Evolutionary conservation across 306 rosid species (phyloP), one percentile per base, ranked within the genome.

Genomic region (Citrullus amarus): DNA sequence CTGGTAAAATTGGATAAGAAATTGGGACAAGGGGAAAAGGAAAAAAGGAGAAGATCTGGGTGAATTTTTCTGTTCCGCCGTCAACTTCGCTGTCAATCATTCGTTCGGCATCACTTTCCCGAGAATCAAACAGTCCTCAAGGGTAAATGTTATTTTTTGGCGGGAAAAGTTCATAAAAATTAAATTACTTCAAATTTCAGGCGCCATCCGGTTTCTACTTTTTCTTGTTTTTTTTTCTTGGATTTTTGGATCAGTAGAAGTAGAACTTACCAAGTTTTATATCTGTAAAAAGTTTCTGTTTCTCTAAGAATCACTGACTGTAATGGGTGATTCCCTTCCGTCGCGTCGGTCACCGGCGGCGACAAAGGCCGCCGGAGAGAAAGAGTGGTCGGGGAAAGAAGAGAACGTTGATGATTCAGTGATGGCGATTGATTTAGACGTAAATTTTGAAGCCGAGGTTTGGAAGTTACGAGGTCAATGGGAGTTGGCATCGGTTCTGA

Each of bases 401-500:
- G 82, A 79, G 15, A 78, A 78, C 5, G 78, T 61, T 13, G 82
- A 79, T 16, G 83, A 69, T 25, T 81, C 39, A 81, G 83, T 65
- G 41, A 59, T 44, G 84, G 76, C 69, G 17, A 41, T 41, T 54
- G 83, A 79, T 17, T 83, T 75, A 59, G 80, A 53, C 11, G 67
- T 72, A 18, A 62, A 53, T 18, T 18, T 81, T 7, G 76, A 81
- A 32, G 51, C 50, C 0, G 91, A 88, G 86, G 80, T 92, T 77
- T 65, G 61, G 46, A 89, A 80, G 80, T 84, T 92, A 30, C 96
- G 98, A 20, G 44, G 79, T 43, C 90, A 91, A 34, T 94, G 98
- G 98, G 97, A 94, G 55, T 87, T 94, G 5, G 97, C 98, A 51
- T 94, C 97, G 50, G 92, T 94, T 72, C 80, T 92, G 80, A 87